Evolutionary conservation across 306 rosid genomes (phyloP).

Genomic region (Mimosa bimucronata): DNA sequence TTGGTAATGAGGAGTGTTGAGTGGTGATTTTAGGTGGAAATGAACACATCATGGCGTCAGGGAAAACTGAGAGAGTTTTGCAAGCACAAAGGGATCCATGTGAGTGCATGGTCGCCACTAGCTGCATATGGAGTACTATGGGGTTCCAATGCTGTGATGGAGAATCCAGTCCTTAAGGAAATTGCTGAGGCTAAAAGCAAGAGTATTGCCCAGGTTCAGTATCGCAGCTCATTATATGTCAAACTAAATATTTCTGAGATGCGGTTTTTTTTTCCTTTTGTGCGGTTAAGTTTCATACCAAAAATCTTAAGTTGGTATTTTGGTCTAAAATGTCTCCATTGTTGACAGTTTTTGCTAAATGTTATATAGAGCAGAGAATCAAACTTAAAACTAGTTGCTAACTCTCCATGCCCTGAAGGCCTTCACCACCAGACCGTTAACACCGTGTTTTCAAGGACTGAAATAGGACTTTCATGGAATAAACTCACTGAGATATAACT

Average conservation of each 20-base stretch:
- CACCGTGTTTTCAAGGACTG: too few species aligned
- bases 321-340: not conserved
- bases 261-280: not conserved
- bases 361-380: not conserved
- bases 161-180: slow-evolving; percentile 42
- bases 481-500: not conserved
- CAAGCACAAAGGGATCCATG: slow-evolving; percentile 36
- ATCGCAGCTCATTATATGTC: not conserved
- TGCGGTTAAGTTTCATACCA: not conserved
- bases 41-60: slow-evolving; percentile 9
- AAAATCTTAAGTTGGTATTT: not conserved
- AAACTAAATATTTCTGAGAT: not conserved
- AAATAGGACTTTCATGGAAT: not conserved
- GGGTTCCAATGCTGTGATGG: slow-evolving; percentile 43
- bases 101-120: slow-evolving; percentile 58
- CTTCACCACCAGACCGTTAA: not conserved
- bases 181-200: slow-evolving; percentile 44
- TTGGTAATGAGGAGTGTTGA: not conserved
- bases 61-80: not conserved
- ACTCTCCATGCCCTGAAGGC: not conserved
- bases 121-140: slow-evolving; percentile 33
- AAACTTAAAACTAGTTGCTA: not conserved
- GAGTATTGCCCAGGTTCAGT: slow-evolving; percentile 42
- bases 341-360: not conserved
- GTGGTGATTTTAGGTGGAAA: slow-evolving; percentile 7